phyloP scores from a whole-genome alignment of 2,329 filamentous ascomycete genomes.

The Curvularia verruculosa region DNA sequence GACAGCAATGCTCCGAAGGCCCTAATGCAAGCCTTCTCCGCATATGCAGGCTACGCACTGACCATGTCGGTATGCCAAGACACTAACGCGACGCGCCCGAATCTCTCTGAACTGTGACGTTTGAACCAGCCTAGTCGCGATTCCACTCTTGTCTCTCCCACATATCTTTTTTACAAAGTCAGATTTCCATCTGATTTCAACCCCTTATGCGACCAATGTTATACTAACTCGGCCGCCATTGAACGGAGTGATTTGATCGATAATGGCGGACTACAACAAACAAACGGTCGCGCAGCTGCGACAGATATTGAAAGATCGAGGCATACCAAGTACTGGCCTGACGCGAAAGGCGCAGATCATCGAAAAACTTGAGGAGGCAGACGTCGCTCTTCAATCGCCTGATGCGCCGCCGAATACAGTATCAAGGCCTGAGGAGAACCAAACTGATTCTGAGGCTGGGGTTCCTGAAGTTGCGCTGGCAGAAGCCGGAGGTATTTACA shows the following conservation, averaged over 20 bases:
- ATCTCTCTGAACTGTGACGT: conserved; percentile 18
- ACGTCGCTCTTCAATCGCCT: conserved; percentile 18
- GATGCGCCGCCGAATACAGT: conserved; percentile 11
- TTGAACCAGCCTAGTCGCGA: conserved; percentile 12
- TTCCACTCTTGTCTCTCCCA: conserved; percentile 2
- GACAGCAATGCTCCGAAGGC: neutral
- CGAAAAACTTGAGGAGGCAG: conserved; percentile 51
- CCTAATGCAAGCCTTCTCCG: conserved; percentile 14
- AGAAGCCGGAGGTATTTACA: conserved; percentile 31
- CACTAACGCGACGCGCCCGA: conserved; percentile 17
- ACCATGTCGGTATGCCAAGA: conserved; percentile 17
- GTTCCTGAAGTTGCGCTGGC: conserved; percentile 23
- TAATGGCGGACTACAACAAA: conserved; percentile 53
- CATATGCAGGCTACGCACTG: conserved; percentile 12
- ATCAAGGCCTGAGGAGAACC: conserved; percentile 8
- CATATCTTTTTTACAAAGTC: neutral
- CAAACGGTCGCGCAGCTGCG: conserved; percentile 56
- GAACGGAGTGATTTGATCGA: conserved; percentile 3
- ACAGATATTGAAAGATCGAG: conserved; percentile 54
- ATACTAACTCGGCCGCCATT: neutral
- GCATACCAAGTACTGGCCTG: conserved; percentile 54
- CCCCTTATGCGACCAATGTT: conserved; percentile 5
- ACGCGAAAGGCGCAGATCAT: conserved; percentile 57
- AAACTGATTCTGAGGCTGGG: neutral
- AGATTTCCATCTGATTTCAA: neutral